Evolutionary conservation across 31 red algal species (phyloP).

Genomic region (Endocladia muricata): DNA sequence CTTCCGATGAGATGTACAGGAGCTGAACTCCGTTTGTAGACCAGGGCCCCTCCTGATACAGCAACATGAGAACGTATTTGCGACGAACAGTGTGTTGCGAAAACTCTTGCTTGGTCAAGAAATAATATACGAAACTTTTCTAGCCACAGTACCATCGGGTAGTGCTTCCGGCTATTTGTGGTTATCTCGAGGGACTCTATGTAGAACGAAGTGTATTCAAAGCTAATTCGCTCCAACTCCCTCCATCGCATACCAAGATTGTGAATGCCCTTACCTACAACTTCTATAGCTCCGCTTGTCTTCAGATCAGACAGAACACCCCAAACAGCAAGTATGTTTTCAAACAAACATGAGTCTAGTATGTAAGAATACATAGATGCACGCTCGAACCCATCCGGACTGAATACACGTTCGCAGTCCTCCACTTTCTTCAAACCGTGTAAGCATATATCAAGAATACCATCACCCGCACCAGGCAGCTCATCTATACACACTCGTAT

Average conservation of each 20-base stretch:
- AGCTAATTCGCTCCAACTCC: constrained; percentile 27
- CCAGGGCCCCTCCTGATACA: neutral
- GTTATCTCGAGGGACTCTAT: constrained; percentile 30
- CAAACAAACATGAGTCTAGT: constrained; percentile 18
- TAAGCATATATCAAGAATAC: constrained; percentile 1
- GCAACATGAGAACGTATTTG: neutral
- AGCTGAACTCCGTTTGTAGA: neutral
- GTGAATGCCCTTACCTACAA: constrained; percentile 31
- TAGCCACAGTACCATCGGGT: constrained; percentile 29
- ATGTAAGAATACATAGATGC: constrained; percentile 23
- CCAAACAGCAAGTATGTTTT: constrained; percentile 44
- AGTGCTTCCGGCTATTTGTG: constrained; percentile 36
- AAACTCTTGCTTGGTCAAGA: constrained; percentile 42
- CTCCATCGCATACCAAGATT: constrained; percentile 49
- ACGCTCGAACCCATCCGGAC: constrained; percentile 63
- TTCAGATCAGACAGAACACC: constrained; percentile 25
- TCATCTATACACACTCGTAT: neutral
- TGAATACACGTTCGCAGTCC: constrained; percentile 18
- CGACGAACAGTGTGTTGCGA: constrained; percentile 6
- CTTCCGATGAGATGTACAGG: neutral
- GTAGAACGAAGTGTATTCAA: constrained; percentile 37
- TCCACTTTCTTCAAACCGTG: constrained; percentile 12
- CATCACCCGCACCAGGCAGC: neutral
- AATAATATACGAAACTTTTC: constrained; percentile 45
- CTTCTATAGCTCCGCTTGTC: constrained; percentile 14